phyloP scores from a whole-genome alignment of 1,284 basidiomycete genomes.

The Cutaneotrichosporon arboriforme region DNA sequence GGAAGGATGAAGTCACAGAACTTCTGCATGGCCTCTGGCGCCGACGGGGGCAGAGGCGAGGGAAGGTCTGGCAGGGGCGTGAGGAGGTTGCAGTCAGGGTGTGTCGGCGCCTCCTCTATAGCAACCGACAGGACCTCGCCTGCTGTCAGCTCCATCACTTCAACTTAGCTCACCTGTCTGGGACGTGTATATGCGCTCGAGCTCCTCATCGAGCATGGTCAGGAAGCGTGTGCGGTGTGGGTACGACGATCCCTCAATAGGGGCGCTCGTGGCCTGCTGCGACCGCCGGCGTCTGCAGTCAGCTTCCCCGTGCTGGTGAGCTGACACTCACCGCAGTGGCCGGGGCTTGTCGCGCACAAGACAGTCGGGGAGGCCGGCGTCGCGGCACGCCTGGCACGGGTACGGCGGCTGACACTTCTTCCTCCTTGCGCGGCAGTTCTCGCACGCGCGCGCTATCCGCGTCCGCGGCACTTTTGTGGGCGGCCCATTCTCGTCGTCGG shows the following conservation, averaged over 20 bases:
- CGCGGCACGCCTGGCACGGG: slow-evolving; percentile 13
- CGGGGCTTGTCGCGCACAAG: slow-evolving; percentile 11
- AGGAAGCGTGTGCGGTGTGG: slow-evolving; percentile 14
- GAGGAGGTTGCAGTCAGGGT: slow-evolving; percentile 12
- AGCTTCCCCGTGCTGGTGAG: neutral
- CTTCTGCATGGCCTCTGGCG: slow-evolving; percentile 10
- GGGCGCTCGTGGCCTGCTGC: slow-evolving; percentile 10
- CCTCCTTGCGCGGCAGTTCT: slow-evolving; percentile 14
- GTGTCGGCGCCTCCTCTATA: slow-evolving; percentile 8
- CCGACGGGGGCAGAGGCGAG: slow-evolving; percentile 3
- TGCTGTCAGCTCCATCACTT: neutral
- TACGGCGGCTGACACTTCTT: slow-evolving; percentile 17
- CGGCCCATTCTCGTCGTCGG: neutral
- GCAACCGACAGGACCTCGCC: slow-evolving; percentile 11
- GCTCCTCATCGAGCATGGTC: slow-evolving; percentile 7
- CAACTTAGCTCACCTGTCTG: slow-evolving; percentile 2
- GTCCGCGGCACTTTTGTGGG: slow-evolving; percentile 6
- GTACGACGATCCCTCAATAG: slow-evolving; percentile 16
- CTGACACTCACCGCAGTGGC: slow-evolving; percentile 4
- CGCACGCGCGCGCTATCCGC: slow-evolving; percentile 13
- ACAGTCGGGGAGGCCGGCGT: slow-evolving; percentile 13
- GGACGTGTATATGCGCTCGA: slow-evolving; percentile 9
- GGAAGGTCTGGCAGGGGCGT: slow-evolving; percentile 13
- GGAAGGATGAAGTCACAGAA: slow-evolving; percentile 16
- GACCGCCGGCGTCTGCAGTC: slow-evolving; percentile 11